A percentile compares a stretch with the other conserved stretches of the same genome.
Evolutionary conservation across 2,329 filamentous ascomycete genomes (phyloP).

Genomic region (Paracamarosporium sp.): DNA sequence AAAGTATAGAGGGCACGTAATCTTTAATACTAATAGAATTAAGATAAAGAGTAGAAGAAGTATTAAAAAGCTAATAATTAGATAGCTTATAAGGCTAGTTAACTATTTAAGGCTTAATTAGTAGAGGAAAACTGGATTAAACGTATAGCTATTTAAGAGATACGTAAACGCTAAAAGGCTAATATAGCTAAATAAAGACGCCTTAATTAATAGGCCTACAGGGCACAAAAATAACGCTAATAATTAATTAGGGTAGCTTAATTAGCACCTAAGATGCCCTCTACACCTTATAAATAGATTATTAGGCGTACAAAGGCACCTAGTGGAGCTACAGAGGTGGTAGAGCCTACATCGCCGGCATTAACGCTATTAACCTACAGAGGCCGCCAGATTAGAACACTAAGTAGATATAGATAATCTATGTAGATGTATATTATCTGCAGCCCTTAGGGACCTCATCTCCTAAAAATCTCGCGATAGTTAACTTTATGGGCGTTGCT

Average conservation of each 20-base stretch:
- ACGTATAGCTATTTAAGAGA: not conserved
- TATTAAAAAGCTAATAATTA: not conserved
- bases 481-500: too few relatives aligned
- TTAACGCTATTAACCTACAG: not conserved
- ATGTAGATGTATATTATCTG: too few relatives aligned
- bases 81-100: not conserved
- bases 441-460: too few relatives aligned
- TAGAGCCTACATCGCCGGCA: not conserved
- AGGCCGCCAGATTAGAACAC: not conserved
- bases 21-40: not conserved
- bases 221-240: not conserved
- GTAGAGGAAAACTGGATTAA: not conserved
- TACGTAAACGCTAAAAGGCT: not conserved
- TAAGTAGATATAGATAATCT: too few relatives aligned
- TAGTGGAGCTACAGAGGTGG: not conserved
- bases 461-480: too few relatives aligned
- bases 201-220: not conserved
- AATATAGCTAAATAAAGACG: not conserved
- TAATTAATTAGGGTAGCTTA: not conserved
- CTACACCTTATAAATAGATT: not conserved
- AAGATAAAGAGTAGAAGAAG: not conserved
- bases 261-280: not conserved
- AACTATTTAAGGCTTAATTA: not conserved
- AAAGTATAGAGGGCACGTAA: not conserved
- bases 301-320: not conserved